These are phyloP conservation scores for Dillenia suffruticosa DNA, from an alignment of 164 flowering plant genomes.

Conservation along the genomic window DNA sequence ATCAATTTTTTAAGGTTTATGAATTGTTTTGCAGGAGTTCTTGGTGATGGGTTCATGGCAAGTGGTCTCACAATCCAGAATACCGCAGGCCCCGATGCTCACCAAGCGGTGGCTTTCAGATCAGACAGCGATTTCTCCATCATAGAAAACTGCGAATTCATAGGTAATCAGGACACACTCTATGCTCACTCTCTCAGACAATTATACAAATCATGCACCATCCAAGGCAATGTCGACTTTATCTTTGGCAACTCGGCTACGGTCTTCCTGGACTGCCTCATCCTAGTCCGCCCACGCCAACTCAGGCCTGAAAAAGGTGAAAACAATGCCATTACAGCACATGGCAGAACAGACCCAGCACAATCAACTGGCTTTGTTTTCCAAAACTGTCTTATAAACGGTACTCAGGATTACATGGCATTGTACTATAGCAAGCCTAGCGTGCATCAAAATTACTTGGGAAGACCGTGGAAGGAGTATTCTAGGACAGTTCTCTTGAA, in stretches of 20 bases:
- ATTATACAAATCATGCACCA: conserved; percentile 58
- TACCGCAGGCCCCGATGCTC: conserved; percentile 72
- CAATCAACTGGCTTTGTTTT: conserved; percentile 82
- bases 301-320: conserved; percentile 55
- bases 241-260: conserved; percentile 80
- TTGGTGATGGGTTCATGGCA: conserved; percentile 86
- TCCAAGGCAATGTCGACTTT: conserved; percentile 83
- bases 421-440: conserved; percentile 41
- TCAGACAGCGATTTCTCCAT: conserved; percentile 66
- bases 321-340: conserved; percentile 68
- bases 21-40: conserved; percentile 34
- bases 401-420: conserved; percentile 66
- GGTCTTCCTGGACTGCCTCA: conserved; percentile 53
- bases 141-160: conserved; percentile 61
- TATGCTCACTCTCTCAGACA: conserved; percentile 75
- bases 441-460: conserved; percentile 65
- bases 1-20: not conserved
- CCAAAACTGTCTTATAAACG: conserved; percentile 56
- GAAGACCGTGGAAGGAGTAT: conserved; percentile 92
- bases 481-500: conserved; percentile 69
- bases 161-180: conserved; percentile 83
- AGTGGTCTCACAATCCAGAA: conserved; percentile 61
- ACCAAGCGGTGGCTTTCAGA: conserved; percentile 82
- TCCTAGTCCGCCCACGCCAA: conserved; percentile 58
- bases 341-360: conserved; percentile 79